These are phyloP conservation scores for Colletotrichum sojae DNA, from an alignment of 2,329 filamentous ascomycete species.

Conservation along the genomic window DNA sequence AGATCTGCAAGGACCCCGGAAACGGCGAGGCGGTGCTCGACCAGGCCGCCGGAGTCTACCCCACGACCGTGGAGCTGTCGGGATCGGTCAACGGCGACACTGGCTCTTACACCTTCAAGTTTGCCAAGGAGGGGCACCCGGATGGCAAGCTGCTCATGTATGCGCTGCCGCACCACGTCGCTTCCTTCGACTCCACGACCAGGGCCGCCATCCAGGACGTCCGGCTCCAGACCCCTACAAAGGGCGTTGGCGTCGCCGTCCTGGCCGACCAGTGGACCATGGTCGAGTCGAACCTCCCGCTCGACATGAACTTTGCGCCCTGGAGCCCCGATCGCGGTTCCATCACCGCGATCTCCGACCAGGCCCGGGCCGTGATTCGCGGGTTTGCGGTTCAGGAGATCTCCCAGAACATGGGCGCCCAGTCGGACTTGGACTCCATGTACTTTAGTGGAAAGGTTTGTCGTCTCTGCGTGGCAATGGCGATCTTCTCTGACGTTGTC, in stretches of 20 bases:
- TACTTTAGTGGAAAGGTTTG: slow-evolving; percentile 89
- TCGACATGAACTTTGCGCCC: slow-evolving; percentile 82
- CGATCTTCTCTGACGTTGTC: slow-evolving; percentile 1
- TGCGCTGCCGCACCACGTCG: slow-evolving; percentile 87
- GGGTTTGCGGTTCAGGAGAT: slow-evolving; percentile 80
- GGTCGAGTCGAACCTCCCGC: slow-evolving; percentile 80
- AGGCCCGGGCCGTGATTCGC: slow-evolving; percentile 72
- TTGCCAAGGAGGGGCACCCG: slow-evolving; percentile 77
- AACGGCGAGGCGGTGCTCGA: slow-evolving; percentile 81
- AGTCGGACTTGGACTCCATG: slow-evolving; percentile 86
- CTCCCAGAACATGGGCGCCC: slow-evolving; percentile 79
- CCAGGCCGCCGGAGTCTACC: slow-evolving; percentile 80
- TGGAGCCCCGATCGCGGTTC: slow-evolving; percentile 74
- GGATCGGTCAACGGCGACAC: slow-evolving; percentile 71
- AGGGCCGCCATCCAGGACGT: slow-evolving; percentile 67
- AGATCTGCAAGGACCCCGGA: slow-evolving; percentile 83
- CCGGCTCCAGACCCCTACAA: slow-evolving; percentile 84
- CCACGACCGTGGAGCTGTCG: slow-evolving; percentile 73
- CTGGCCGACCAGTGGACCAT: slow-evolving; percentile 83
- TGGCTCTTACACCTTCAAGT: slow-evolving; percentile 82
- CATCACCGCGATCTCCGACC: slow-evolving; percentile 61
- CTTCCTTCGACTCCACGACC: slow-evolving; percentile 77
- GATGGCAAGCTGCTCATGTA: slow-evolving; percentile 82
- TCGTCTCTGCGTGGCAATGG: slow-evolving; percentile 38
- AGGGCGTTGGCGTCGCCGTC: slow-evolving; percentile 83